Evolutionary conservation across 352 stramenopile species (phyloP).

Genomic region (Salisapilia sapeloensis): DNA sequence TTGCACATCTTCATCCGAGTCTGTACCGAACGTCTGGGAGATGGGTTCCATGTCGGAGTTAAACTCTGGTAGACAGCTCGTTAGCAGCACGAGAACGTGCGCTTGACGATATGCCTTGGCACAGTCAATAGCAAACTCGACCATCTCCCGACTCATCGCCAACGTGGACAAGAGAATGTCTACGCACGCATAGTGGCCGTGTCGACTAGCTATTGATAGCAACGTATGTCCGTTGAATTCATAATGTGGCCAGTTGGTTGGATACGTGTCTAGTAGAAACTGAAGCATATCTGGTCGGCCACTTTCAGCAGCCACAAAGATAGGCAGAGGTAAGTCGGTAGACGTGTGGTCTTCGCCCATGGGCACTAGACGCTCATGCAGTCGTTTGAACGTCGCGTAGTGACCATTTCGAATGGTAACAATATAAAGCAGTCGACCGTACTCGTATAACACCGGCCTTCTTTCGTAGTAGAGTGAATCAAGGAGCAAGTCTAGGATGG

Average conservation of each 20-base stretch:
- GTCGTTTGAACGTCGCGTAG: constrained; percentile 36
- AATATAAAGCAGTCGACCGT: constrained; percentile 48
- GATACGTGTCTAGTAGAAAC: constrained; percentile 18
- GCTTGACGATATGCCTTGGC: constrained; percentile 33
- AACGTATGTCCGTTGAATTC: constrained; percentile 42
- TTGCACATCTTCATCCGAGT: too few relatives aligned
- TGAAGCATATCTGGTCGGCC: constrained; percentile 30
- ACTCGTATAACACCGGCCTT: constrained; percentile 19
- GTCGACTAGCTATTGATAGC: constrained; percentile 35
- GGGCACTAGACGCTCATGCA: constrained; percentile 22
- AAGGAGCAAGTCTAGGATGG: constrained; percentile 36
- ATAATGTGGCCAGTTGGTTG: constrained; percentile 16
- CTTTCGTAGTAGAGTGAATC: constrained; percentile 30
- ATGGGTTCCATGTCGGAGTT: constrained; percentile 8
- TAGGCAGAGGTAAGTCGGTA: constrained; percentile 26
- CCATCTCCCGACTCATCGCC: constrained; percentile 5
- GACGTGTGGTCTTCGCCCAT: constrained; percentile 2
- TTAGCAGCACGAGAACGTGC: constrained; percentile 53
- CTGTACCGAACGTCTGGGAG: constrained; percentile 4
- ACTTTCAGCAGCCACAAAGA: constrained; percentile 40
- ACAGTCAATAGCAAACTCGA: constrained; percentile 32
- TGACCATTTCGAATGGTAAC: constrained; percentile 37
- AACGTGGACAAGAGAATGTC: constrained; percentile 21
- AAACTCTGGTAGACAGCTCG: constrained; percentile 42
- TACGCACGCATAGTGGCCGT: constrained; percentile 60